These are phyloP conservation scores for Artomyces pyxidatus DNA, from an alignment of 768 basidiomycete genomes.

Conservation along the genomic window DNA sequence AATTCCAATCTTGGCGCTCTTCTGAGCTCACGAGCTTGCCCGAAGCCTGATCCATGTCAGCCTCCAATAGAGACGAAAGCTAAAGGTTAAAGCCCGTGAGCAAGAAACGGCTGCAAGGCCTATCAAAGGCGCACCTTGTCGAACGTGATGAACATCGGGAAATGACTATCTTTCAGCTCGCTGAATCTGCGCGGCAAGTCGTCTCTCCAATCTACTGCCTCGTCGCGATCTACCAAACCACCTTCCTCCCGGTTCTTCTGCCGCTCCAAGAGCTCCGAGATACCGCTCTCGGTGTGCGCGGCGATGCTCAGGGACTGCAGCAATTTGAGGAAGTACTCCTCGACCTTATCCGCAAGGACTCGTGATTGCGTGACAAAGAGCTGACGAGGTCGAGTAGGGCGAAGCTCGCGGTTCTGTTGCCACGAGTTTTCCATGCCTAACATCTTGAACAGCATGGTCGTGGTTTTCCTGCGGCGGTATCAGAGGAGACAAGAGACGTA, in stretches of 20 bases:
- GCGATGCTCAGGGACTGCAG: slow-evolving; percentile 34
- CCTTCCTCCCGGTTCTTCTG: slow-evolving; percentile 12
- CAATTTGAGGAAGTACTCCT: slow-evolving; percentile 53
- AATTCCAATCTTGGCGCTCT: neutral
- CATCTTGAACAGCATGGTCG: slow-evolving; percentile 73
- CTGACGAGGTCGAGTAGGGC: slow-evolving; percentile 53
- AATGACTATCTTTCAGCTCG: slow-evolving; percentile 48
- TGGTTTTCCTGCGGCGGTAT: slow-evolving; percentile 48
- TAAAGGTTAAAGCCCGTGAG: slow-evolving; percentile 20
- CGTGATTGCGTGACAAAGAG: slow-evolving; percentile 68
- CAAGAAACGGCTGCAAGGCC: neutral
- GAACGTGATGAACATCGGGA: slow-evolving; percentile 64
- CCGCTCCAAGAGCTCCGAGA: slow-evolving; percentile 23
- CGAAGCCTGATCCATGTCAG: slow-evolving; percentile 26
- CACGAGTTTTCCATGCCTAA: slow-evolving; percentile 55
- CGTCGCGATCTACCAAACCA: slow-evolving; percentile 34
- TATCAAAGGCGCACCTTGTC: slow-evolving; percentile 38
- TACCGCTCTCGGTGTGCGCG: slow-evolving; percentile 29
- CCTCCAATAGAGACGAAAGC: slow-evolving; percentile 42
- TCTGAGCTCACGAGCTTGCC: no score
- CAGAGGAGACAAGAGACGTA: neutral
- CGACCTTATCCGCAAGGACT: slow-evolving; percentile 60
- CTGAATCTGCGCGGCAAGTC: slow-evolving; percentile 48
- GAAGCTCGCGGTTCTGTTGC: slow-evolving; percentile 29
- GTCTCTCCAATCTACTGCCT: slow-evolving; percentile 30